These are phyloP conservation scores for Lyophyllum atratum DNA, from an alignment of 768 basidiomycete species.

Conservation along the genomic window DNA sequence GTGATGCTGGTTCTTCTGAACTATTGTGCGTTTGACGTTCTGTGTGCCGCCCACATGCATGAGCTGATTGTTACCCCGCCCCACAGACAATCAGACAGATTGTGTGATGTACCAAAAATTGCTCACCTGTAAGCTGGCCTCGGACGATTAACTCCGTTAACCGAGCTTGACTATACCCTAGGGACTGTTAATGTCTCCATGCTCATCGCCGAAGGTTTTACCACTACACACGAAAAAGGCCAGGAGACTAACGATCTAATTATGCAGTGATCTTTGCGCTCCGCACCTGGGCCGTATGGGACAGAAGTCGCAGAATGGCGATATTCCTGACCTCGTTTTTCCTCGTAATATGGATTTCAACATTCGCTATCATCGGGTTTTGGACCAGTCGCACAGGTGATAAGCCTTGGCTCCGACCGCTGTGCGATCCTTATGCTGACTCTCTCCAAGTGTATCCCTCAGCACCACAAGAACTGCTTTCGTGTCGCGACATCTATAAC, in stretches of 20 bases:
- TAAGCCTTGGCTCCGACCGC: not conserved
- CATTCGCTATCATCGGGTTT: slow-evolving; percentile 7
- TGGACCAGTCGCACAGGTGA: not conserved
- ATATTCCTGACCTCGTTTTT: slow-evolving; percentile 11
- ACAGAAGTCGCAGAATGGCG: slow-evolving; percentile 11
- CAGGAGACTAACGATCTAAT: not conserved
- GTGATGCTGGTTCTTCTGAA: not conserved
- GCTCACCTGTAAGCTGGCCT: too few relatives aligned
- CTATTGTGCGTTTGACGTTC: not conserved
- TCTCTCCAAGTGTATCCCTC: too few relatives aligned
- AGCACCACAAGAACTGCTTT: too few relatives aligned
- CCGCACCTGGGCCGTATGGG: slow-evolving; percentile 24
- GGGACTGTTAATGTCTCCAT: slow-evolving; percentile 1
- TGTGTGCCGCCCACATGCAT: too few relatives aligned
- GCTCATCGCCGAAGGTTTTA: slow-evolving; percentile 2
- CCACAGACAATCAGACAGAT: not conserved
- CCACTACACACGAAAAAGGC: not conserved
- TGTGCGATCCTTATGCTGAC: too few relatives aligned
- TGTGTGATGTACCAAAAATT: not conserved
- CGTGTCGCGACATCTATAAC: too few relatives aligned
- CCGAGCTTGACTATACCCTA: not conserved
- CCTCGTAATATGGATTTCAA: slow-evolving; percentile 7
- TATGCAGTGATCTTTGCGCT: slow-evolving; percentile 21
- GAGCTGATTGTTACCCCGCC: too few relatives aligned
- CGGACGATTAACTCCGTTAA: too few relatives aligned